Evolutionary conservation across 306 rosid genomes (phyloP), one percentile per base, ranked within the genome.

Genomic region (Bauhinia variegata): DNA sequence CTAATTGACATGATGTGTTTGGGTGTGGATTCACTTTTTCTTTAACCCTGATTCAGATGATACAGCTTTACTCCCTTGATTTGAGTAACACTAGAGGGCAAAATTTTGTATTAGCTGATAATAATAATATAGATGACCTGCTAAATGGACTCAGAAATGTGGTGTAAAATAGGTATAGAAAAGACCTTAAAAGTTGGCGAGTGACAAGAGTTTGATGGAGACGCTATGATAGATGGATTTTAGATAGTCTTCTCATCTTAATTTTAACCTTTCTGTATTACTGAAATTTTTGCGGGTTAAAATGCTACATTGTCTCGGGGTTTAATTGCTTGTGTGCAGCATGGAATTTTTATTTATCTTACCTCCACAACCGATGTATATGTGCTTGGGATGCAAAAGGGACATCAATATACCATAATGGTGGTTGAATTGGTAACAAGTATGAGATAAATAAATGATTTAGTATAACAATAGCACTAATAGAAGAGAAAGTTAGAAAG

Each of bases 301-400:
- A 51, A 56, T 61, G 41, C 33, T 28, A 43, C 49, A 46, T 34
- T 66, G 5, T 61, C 53, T 66, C 38, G 66, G 38, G 65, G 55
- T 53, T 64, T 39, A 34, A 48, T 54, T 71, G 55, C 65, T 32
- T 13, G 17, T 61, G 64, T 28, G 18, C 60, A n/a, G 28, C 30
- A 28, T 18, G 66, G 28, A 30, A 59, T 42, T 65, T 68, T 23
- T 53, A 36, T 36, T 36, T 5, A 36, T 36, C 5, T 36, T 5
- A 36, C 9, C 6, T 36, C 28, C 5, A 6, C 6, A 36, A 36
- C 2, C 5, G 41, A 36, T 36, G 41, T 6, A 36, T 36, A 36
- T 36, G 41, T 36, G 41, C 70, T 42, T 42, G n/a, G 38, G 52
- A 75, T 65, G 52, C 69, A 53, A 46, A 63, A 51, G 49, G 57